Evolutionary conservation across 495 filamentous ascomycete species (phyloP).

Genomic region (Neurospora sp.): DNA sequence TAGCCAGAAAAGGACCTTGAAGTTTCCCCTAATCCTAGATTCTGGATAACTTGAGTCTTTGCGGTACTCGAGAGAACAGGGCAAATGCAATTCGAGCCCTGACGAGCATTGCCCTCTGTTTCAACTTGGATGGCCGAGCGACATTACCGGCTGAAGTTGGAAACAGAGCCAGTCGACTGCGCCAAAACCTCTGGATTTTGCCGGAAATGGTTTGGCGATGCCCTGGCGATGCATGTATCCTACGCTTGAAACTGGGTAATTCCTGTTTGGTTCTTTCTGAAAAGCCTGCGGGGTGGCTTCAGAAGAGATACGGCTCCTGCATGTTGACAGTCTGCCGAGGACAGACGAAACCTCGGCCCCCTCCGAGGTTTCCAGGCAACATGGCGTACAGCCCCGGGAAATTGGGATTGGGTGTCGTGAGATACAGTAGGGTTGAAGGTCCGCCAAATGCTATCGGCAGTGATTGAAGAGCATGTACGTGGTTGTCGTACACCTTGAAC

Average conservation of each 20-base stretch:
- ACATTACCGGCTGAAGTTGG: neutral
- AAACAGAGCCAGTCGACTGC: neutral
- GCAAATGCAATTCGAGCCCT: neutral
- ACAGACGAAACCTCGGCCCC: neutral
- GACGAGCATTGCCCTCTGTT: neutral
- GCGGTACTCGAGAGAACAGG: neutral
- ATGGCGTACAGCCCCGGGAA: neutral
- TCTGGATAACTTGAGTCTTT: too few relatives aligned
- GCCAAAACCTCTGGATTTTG: neutral
- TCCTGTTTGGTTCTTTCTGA: neutral
- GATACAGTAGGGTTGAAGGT: neutral
- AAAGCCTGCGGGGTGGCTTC: neutral
- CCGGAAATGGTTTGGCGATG: neutral
- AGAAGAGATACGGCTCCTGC: neutral
- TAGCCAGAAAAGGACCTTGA: too few relatives aligned
- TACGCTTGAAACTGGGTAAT: neutral
- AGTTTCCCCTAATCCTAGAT: too few relatives aligned
- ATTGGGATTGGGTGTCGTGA: neutral
- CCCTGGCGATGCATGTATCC: neutral
- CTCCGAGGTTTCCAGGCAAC: neutral
- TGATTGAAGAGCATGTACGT: neutral
- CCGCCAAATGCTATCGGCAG: neutral
- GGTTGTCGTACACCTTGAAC: neutral
- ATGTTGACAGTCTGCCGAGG: neutral
- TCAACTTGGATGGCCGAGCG: neutral